Evolutionary conservation across 2,329 filamentous ascomycete species (phyloP).

Genomic region (Cercospora sojina): DNA sequence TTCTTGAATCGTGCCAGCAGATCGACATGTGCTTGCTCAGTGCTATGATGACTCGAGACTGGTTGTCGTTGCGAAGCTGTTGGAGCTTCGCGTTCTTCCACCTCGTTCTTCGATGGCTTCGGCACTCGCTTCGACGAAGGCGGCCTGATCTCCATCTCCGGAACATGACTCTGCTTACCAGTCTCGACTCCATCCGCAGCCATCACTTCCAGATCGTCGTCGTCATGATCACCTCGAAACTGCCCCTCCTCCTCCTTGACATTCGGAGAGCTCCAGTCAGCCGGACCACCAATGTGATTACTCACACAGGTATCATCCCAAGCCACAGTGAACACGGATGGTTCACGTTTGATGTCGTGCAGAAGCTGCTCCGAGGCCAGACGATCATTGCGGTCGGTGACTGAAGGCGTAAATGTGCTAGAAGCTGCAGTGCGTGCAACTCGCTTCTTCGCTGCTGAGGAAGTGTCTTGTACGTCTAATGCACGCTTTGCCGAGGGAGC

Average conservation of each 20-base stretch:
- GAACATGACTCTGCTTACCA: neutral
- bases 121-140: neutral
- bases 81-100: neutral
- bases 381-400: neutral
- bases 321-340: neutral
- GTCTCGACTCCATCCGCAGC: neutral
- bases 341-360: neutral
- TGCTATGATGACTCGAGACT: neutral
- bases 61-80: neutral
- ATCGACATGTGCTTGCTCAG: neutral
- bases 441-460: neutral
- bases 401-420: neutral
- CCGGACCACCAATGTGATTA: slow-evolving; percentile 1
- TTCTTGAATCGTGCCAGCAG: neutral
- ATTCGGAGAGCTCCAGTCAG: neutral
- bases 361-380: neutral
- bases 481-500: neutral
- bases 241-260: neutral
- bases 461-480: neutral
- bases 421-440: neutral
- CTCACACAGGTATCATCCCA: neutral
- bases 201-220: neutral
- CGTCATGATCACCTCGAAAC: neutral
- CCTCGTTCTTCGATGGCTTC: neutral
- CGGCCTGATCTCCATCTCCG: neutral